phyloP scores from a whole-genome alignment of 106 monocot genomes.

The Allium fistulosum region DNA sequence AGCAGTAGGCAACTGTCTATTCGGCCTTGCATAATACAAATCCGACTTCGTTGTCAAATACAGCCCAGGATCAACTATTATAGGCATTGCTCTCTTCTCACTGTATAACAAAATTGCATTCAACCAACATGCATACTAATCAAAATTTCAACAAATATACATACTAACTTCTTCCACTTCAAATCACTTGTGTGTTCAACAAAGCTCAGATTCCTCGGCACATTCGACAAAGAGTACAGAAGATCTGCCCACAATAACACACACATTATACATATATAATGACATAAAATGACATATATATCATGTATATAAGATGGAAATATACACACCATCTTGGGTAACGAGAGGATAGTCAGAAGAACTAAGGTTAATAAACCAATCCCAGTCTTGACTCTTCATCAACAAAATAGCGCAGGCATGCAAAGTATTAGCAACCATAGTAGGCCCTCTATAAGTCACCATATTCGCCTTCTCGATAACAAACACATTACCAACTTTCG shows the following conservation, averaged over 20 bases:
- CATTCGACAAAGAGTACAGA: not conserved
- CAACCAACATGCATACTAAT: not conserved
- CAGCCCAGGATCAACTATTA: constrained; percentile 21
- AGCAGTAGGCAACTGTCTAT: constrained; percentile 9
- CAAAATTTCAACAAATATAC: not conserved
- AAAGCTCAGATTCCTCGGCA: constrained; percentile 12
- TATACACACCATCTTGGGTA: constrained; percentile 11
- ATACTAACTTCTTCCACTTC: constrained; percentile 12
- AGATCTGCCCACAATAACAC: not conserved
- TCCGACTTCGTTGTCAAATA: constrained; percentile 14
- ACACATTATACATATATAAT: not conserved
- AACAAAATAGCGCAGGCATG: constrained; percentile 9
- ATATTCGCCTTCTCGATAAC: constrained; percentile 17
- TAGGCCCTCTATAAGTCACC: constrained; percentile 15
- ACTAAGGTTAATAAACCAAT: constrained; percentile 16
- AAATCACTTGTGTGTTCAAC: constrained; percentile 11
- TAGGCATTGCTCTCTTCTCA: constrained; percentile 10
- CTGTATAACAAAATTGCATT: not conserved
- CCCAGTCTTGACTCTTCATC: constrained; percentile 14
- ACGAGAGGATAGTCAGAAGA: constrained; percentile 11
- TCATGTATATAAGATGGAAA: not conserved
- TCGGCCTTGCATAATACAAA: constrained; percentile 7
- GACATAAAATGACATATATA: not conserved
- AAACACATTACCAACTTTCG: constrained; percentile 6
- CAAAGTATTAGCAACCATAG: constrained; percentile 13